Evolutionary conservation across 2,329 filamentous ascomycete genomes (phyloP), one percentile per base, ranked within the genome.

Genomic region (Fusarium citri): DNA sequence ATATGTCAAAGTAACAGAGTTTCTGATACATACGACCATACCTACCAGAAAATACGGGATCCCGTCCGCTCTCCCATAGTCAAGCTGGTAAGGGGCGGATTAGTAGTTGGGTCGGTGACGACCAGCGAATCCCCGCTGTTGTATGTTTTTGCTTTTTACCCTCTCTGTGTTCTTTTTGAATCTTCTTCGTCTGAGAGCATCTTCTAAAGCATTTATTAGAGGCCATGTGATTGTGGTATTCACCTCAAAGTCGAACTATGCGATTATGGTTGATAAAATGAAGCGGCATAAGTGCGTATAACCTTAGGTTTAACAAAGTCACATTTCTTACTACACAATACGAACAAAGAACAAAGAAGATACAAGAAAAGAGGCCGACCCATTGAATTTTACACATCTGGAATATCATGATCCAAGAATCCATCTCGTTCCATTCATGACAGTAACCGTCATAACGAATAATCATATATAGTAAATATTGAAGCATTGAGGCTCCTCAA

Each of bases 341-440:
- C 10, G 18, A n/a, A n/a, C 34, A 37, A 37, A n/a, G n/a, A n/a
- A n/a, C n/a, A n/a, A 34, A 37, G 9, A 18, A 37, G 10, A 6
- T 37, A 37, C 10, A 46, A 43, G 28, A 43, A 42, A 22, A 15
- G n/a, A n/a, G n/a, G n/a, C n/a, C 40, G 20, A 26, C 15, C 25
- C 42, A 15, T 8, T 41, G 6, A 34, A 30, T 20, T 45, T 43
- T 54, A 40, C 50, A 18, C 64, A 59, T 41, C 18, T 50, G 48
- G 45, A 58, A 30, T 66, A 63, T 51, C 54, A 46, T 56, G 41
- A 65, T 71, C 68, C 68, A 68, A 65, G 8, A 45, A 28, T 41
- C 42, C 58, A n/a, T 51, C 40, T 49, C 34, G n/a, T 47, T 65
- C 20, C 49, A 49, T 68, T 45, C 25, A 30, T 18, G 34, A 55